These are phyloP conservation scores for Curvularia verruculosa DNA, from an alignment of 2,329 filamentous ascomycete genomes.

Conservation along the genomic window DNA sequence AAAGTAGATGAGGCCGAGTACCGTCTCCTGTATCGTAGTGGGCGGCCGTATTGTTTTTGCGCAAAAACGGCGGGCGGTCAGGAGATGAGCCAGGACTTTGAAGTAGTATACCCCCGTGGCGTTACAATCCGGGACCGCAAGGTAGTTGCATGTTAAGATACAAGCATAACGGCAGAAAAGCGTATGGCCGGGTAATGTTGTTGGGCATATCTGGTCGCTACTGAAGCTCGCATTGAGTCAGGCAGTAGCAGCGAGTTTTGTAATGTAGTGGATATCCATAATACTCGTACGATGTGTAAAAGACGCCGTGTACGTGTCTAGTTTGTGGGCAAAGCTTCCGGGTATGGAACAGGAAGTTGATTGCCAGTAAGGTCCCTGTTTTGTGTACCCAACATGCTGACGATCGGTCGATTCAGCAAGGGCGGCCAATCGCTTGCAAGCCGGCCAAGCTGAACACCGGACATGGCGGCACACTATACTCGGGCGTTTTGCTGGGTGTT, in stretches of 20 bases:
- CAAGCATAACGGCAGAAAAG: not conserved
- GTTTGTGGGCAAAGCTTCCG: not conserved
- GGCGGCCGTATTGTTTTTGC: conserved; percentile 33
- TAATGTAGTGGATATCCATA: not conserved
- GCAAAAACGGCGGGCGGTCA: conserved; percentile 20
- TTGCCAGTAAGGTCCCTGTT: conserved; percentile 3
- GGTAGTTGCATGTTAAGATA: conserved; percentile 47
- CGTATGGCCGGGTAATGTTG: not conserved
- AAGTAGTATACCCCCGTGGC: conserved; percentile 34
- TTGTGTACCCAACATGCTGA: not conserved
- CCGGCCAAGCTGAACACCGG: not conserved
- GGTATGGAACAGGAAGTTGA: not conserved
- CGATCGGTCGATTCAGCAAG: conserved; percentile 11
- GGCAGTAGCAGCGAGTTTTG: not conserved
- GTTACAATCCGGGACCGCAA: conserved; percentile 48
- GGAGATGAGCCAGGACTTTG: conserved; percentile 22
- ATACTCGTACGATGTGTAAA: conserved; percentile 1
- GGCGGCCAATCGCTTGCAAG: conserved; percentile 1
- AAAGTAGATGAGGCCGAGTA: conserved; percentile 26
- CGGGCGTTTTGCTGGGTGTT: not conserved
- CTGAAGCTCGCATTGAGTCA: not conserved
- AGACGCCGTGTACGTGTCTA: not conserved
- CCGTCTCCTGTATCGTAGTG: conserved; percentile 29
- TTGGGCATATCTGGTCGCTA: not conserved
- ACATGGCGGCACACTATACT: not conserved